Evolutionary conservation across 306 rosid genomes (phyloP).

Genomic region (Trifolium subterraneum): DNA sequence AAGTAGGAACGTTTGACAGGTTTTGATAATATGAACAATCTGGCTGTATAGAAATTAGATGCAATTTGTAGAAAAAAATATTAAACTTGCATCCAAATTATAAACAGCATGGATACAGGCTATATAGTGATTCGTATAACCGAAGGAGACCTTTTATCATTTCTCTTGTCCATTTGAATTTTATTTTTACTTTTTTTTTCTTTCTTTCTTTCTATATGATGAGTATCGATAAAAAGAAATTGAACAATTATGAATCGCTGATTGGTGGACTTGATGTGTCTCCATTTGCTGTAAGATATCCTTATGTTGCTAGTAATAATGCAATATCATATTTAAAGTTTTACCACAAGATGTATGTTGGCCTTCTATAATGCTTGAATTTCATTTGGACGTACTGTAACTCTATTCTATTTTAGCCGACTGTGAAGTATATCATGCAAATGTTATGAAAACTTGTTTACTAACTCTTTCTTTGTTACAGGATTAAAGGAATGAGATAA

Average conservation of each 20-base stretch:
- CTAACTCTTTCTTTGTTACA: too few relatives aligned
- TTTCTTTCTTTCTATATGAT: constrained; percentile 48
- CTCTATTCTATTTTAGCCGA: not conserved
- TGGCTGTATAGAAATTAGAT: too few relatives aligned
- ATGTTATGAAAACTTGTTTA: too few relatives aligned
- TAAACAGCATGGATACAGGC: constrained; percentile 84
- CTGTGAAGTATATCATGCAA: not conserved
- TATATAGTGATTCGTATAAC: constrained; percentile 55
- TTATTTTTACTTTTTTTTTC: too few relatives aligned
- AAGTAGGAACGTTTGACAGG: too few relatives aligned
- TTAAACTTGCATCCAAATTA: constrained; percentile 71
- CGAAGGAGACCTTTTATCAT: constrained; percentile 44
- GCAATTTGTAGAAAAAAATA: too few relatives aligned
- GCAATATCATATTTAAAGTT: constrained; percentile 48
- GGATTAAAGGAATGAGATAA: too few relatives aligned
- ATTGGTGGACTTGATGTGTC: constrained; percentile 66
- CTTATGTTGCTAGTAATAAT: constrained; percentile 63
- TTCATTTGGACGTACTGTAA: too few relatives aligned
- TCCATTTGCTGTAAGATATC: constrained; percentile 63
- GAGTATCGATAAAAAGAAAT: constrained; percentile 53
- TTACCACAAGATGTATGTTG: not conserved
- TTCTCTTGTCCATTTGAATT: too few relatives aligned
- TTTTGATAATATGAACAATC: too few relatives aligned
- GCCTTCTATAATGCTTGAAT: not conserved
- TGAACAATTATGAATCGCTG: constrained; percentile 54